phyloP scores from a whole-genome alignment of 2,329 filamentous ascomycete species.

The Exophiala alcalophila region DNA sequence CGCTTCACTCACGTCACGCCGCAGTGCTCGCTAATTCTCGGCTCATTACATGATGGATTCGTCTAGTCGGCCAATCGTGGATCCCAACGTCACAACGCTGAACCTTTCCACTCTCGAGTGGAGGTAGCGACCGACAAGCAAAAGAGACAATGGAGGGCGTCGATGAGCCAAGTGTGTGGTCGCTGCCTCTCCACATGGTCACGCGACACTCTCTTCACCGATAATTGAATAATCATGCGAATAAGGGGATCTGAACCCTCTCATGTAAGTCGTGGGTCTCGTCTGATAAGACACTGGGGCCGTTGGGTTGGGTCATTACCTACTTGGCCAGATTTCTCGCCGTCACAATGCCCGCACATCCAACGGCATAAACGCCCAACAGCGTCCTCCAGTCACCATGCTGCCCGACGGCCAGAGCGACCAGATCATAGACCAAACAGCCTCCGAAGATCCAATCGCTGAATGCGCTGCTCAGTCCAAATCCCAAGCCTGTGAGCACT shows the following conservation, averaged over 20 bases:
- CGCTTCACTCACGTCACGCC: too few relatives aligned
- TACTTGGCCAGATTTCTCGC: constrained; percentile 54
- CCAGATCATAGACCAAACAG: constrained; percentile 58
- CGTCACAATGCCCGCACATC: constrained; percentile 53
- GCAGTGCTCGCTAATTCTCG: neutral
- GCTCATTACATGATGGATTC: constrained; percentile 23
- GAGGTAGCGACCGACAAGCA: too few relatives aligned
- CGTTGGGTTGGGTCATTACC: too few relatives aligned
- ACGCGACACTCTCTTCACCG: neutral
- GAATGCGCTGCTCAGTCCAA: constrained; percentile 47
- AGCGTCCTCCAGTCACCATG: constrained; percentile 51
- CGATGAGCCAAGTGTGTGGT: too few relatives aligned
- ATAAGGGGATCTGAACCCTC: neutral
- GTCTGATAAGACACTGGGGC: too few relatives aligned
- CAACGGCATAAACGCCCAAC: constrained; percentile 52
- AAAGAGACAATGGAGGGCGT: too few relatives aligned
- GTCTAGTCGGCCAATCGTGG: constrained; percentile 11
- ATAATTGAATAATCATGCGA: neutral
- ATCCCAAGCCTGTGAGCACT: constrained; percentile 53
- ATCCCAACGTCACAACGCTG: constrained; percentile 8
- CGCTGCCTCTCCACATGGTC: too few relatives aligned
- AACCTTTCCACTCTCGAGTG: too few relatives aligned
- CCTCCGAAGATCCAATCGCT: constrained; percentile 62
- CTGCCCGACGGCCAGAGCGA: constrained; percentile 56
- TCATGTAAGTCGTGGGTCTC: too few relatives aligned